phyloP scores from a whole-genome alignment of 2,329 filamentous ascomycete genomes.

The Alternaria metachromatica region DNA sequence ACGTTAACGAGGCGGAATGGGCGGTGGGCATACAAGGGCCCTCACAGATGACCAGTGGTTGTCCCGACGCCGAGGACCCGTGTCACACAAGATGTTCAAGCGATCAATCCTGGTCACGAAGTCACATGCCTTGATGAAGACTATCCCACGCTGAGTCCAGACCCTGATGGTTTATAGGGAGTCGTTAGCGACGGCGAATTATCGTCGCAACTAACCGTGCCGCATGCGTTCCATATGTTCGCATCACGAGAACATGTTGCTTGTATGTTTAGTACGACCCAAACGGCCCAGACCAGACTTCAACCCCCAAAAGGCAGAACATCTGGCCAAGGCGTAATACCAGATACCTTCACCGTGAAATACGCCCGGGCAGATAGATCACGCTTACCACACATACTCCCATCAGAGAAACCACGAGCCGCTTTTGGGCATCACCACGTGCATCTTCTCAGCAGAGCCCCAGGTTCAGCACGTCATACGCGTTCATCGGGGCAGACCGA shows the following conservation, averaged over 20 bases:
- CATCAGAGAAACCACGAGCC: not conserved
- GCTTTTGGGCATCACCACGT: not conserved
- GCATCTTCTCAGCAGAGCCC: not conserved
- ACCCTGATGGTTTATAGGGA: not conserved
- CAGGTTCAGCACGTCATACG: not conserved
- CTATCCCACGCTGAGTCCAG: not conserved
- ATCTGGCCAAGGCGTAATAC: not conserved
- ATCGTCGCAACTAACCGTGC: not conserved
- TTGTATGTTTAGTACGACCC: not conserved
- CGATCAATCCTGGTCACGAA: not conserved
- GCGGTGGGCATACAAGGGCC: not conserved
- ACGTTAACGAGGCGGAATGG: conserved; percentile 1
- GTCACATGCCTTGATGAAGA: not conserved
- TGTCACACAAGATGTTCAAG: conserved; percentile 7
- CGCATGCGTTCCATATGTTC: not conserved
- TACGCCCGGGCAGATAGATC: not conserved
- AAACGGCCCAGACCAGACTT: not conserved
- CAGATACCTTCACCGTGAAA: not conserved
- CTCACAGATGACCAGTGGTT: conserved; percentile 6
- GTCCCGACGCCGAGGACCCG: conserved; percentile 2
- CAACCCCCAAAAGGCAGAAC: not conserved
- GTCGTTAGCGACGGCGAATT: not conserved
- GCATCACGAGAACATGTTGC: not conserved
- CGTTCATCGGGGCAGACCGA: not conserved
- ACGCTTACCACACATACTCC: not conserved